Base-by-base conservation (phyloP, 202 grass and related monocot species). In the Zizania palustris region DNA sequence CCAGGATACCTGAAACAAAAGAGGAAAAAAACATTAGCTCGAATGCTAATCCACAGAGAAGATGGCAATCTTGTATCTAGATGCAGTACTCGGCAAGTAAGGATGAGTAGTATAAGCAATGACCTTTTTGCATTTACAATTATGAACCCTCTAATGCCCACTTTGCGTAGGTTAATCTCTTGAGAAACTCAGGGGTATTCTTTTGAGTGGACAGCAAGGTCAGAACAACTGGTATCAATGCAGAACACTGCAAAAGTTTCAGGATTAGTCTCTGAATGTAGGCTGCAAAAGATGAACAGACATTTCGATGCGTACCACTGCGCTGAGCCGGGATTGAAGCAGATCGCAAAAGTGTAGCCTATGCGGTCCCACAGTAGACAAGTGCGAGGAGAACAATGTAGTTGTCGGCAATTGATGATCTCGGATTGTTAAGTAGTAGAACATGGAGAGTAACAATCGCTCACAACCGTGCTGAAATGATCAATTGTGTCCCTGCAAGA, bases 371-470 rank as follows among this genome's bases (percentile, higher is more conserved):
- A 65, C 93, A 97, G 57, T 97, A 97, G 3, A 97, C 88, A 44
- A 97, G 93, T 14, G 88, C 75, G 60, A 93, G 71, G 75, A 97
- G 81, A 93, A 93, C 73, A 33, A 77, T 11, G 41, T 93, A 89
- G 63, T 97, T 97, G 60, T 81, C 86, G 0, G 7, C 60, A 15
- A 97, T 89, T 1, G 81, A 65, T 63, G 93, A 97, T 83, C 93
- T 91, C 15, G 93, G 93, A 45, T 89, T 97, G 57, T 89, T 97
- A 97, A 93, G 82, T 74, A 97, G 82, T 97, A 97, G 79, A 97
- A 97, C 93, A 97, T 97, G 70, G 91, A 97, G 11, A 97, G 88
- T 70, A 74, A 86, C 75, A 41, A 97, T 90, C 0, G 93, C 93
- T 97, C 16, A 97, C 63, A 73, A 82, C 58, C 0, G 88, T 93